phyloP scores from a whole-genome alignment of 2,329 filamentous ascomycete species.

The Pyrenochaeta sp. region DNA sequence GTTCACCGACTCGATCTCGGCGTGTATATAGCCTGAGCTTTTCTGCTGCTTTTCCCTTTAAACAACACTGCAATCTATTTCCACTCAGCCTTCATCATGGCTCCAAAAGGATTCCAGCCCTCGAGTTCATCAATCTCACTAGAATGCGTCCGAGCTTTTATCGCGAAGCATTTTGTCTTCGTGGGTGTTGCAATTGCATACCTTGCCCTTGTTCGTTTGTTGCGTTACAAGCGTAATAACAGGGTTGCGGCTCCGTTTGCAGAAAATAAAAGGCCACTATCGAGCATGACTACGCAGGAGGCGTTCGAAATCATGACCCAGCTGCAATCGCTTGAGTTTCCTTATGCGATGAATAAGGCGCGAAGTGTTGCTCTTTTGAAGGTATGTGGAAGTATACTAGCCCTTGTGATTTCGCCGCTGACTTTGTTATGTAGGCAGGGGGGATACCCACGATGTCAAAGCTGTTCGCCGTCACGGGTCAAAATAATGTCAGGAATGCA shows the following conservation, averaged over 20 bases:
- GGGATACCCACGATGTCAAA: conserved; percentile 30
- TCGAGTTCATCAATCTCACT: background rate
- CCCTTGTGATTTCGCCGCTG: background rate
- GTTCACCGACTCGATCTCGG: too few relatives aligned
- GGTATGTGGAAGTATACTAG: conserved; percentile 19
- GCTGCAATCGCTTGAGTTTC: conserved; percentile 44
- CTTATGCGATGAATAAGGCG: conserved; percentile 36
- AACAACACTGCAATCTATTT: too few relatives aligned
- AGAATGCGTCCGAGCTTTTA: background rate
- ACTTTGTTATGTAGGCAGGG: conserved; percentile 15
- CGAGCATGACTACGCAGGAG: conserved; percentile 43
- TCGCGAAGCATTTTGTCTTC: background rate
- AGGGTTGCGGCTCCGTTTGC: conserved; percentile 16
- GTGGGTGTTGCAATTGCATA: background rate
- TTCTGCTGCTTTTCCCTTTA: too few relatives aligned
- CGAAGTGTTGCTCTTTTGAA: conserved; percentile 35
- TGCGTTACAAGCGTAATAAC: conserved; percentile 5
- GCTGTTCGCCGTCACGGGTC: conserved; percentile 25
- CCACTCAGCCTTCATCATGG: too few relatives aligned
- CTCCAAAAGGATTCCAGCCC: background rate
- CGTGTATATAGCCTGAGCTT: too few relatives aligned
- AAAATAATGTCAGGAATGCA: conserved; percentile 23
- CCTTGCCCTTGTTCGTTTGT: background rate
- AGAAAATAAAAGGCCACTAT: conserved; percentile 20
- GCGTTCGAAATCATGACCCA: conserved; percentile 34